Base-by-base conservation (phyloP, 1,284 basidiomycete genomes). In the Tetrapyrgos nigripes region DNA sequence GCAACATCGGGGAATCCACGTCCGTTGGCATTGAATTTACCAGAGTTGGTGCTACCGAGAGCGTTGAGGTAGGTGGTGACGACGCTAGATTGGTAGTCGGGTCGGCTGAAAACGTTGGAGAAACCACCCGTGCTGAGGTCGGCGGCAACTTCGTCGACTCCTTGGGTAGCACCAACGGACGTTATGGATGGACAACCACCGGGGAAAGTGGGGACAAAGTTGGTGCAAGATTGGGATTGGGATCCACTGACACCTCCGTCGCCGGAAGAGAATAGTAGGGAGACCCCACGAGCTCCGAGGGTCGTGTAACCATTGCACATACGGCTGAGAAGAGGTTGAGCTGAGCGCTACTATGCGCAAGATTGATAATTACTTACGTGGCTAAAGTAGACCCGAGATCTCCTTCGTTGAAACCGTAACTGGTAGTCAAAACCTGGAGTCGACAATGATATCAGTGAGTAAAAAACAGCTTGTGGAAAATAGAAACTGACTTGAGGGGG, bases 1-100 rank as follows among this genome's bases (percentile, higher is more conserved):
- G 76, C 61, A n/a, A 79, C 69, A 50, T 79, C 78, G 1, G 78
- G 78, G 64, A 73, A 78, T 9, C 59, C 77, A 24, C 77, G 69
- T 3, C 76, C 74, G 17, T 60, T 55, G 10, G 69, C 69, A 46
- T 68, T 69, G 63, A 64, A 67, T 50, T 55, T 1, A 21, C 76
- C 73, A 28, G 67, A 50, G 62, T 76, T 72, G 21, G 70, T 68
- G 40, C 26, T 58, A 3, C 71, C 74, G 28, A 78, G 64, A 10
- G 66, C 67, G 8, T 50, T 59, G 50, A 76, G 69, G 56, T 70
- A 81, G 13, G 65, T 70, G 53, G 64, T 62, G 14, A 71, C 70
- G 13, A 64, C 71, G 0, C 60, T 51, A 10, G 63, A 54, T 59
- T 81, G 79, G 63, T 77, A 82, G 2, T 57, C 59, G 4, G 71